Base-by-base conservation (phyloP, 1,284 basidiomycete species). In the Ganoderma meredithae region DNA sequence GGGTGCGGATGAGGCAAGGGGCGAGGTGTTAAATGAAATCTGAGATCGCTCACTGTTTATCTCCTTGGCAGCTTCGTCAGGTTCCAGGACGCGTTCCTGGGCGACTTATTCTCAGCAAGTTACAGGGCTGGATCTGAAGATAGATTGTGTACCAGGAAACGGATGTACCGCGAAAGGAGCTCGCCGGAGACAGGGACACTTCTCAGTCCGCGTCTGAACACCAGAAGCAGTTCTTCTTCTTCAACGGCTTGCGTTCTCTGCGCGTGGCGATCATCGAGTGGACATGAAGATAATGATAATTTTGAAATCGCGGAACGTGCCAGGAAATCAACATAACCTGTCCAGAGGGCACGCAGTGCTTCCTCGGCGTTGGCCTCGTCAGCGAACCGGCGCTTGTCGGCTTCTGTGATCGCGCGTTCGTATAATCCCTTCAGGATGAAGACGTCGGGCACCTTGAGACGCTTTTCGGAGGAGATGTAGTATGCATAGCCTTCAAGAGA, bases 391-490 rank as follows among this genome's bases (percentile, higher is more conserved):
- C 84, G 80, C 74, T 81, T 88, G 5, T 89, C 90, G 1, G 90
- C 90, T 71, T 93, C 89, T 2, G 90, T 82, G 58, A 96, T 88
- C 0, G 94, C 90, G 12, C 95, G 87, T 77, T 97, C 95, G 74
- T 92, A 94, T 1, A 95, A 81, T 1, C 83, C 83, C 5, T 81
- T 80, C 36, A 92, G 82, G 8, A 95, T 81, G 47, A 84, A 82
- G 5, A 86, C 71, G 74, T 96, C 91, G 0, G 90, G 89, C 62
- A 85, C 83, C 76, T 88, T 92, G 40, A 86, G 85, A 60, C 86
- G 84, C 41, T 87, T 85, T 76, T 95, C 94, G 66, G 85, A 85
- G 0, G 84, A 80, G 64, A 91, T 83, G 75, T 93, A 95, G 60
- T 83, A 84, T 13, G 85, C 83, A 76, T 89, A 95, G 5, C 84